phyloP scores from a whole-genome alignment of 2,329 filamentous ascomycete genomes.

The Ophiosphaerella korrae region DNA sequence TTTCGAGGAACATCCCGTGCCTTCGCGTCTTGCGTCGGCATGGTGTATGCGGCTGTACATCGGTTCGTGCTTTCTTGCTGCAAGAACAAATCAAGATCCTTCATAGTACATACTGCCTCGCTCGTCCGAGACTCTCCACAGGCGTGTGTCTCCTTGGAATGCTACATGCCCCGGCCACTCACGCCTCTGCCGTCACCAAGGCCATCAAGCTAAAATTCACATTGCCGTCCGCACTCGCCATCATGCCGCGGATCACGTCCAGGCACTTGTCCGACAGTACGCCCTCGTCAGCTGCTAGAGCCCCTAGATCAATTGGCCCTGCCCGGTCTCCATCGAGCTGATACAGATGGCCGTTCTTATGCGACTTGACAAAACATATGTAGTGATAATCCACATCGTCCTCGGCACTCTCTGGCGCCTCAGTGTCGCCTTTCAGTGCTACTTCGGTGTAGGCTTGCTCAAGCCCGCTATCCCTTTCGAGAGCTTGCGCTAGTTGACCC shows the following conservation, averaged over 20 bases:
- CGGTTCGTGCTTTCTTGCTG: constrained; percentile 50
- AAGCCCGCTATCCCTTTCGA: constrained; percentile 30
- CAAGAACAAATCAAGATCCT: constrained; percentile 55
- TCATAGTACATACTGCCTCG: constrained; percentile 61
- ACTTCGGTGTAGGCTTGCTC: constrained; percentile 33
- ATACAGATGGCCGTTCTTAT: constrained; percentile 29
- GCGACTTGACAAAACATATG: constrained; percentile 39
- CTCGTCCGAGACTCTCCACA: constrained; percentile 49
- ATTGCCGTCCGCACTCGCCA: constrained; percentile 21
- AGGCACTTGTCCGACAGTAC: constrained; percentile 26
- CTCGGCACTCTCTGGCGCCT: constrained; percentile 31
- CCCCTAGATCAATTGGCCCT: constrained; percentile 37
- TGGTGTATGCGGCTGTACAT: constrained; percentile 50
- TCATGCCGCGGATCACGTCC: constrained; percentile 26
- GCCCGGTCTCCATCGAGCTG: constrained; percentile 41
- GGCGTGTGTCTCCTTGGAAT: constrained; percentile 59
- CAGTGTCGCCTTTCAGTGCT: constrained; percentile 33
- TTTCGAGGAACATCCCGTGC: constrained; percentile 52
- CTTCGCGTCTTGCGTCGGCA: constrained; percentile 55
- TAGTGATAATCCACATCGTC: constrained; percentile 45
- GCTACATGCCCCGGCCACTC: constrained; percentile 47
- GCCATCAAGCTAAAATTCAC: constrained; percentile 40
- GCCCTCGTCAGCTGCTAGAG: constrained; percentile 23
- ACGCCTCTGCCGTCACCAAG: constrained; percentile 12
- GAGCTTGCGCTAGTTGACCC: constrained; percentile 18